Evolutionary conservation across 768 basidiomycete species (phyloP).

Genomic region (Boletellus emodensis): DNA sequence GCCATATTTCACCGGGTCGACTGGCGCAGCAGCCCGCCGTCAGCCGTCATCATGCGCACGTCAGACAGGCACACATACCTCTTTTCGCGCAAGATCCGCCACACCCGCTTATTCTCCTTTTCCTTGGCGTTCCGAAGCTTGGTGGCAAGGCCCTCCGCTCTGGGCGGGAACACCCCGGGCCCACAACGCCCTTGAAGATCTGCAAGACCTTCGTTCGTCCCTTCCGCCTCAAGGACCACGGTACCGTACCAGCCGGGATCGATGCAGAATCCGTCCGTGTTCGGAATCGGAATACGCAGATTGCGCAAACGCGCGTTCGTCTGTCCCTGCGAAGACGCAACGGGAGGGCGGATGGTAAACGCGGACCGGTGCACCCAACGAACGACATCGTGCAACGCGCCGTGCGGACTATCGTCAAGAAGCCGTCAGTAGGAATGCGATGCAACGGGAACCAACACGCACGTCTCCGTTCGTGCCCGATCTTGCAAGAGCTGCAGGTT

Average conservation of each 20-base stretch:
- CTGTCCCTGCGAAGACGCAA: constrained; percentile 30
- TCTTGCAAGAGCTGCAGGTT: constrained; percentile 78
- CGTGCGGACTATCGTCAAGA: constrained; percentile 59
- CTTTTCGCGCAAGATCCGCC: constrained; percentile 70
- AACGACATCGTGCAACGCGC: constrained; percentile 73
- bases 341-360: constrained; percentile 59
- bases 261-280: constrained; percentile 51
- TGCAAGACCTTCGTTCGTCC: constrained; percentile 78
- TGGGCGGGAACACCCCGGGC: constrained; percentile 60
- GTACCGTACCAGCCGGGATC: constrained; percentile 83
- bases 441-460: constrained; percentile 28
- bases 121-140: constrained; percentile 36
- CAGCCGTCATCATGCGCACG: constrained; percentile 56
- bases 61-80: constrained; percentile 44
- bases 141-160: constrained; percentile 38
- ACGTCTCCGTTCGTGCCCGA: constrained; percentile 77
- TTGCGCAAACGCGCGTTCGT: constrained; percentile 26
- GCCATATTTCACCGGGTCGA: constrained; percentile 27
- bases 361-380: constrained; percentile 83
- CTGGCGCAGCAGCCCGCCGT: background rate
- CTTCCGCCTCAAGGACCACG: constrained; percentile 80
- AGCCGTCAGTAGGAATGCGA: constrained; percentile 6
- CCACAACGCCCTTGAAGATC: constrained; percentile 76
- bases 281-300: constrained; percentile 47
- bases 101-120: constrained; percentile 51